Percentiles rank a stretch among this genome's conserved stretches.
Conservation (phyloP, 148 eudicot species). For the Fagopyrum homotropicum region DNA sequence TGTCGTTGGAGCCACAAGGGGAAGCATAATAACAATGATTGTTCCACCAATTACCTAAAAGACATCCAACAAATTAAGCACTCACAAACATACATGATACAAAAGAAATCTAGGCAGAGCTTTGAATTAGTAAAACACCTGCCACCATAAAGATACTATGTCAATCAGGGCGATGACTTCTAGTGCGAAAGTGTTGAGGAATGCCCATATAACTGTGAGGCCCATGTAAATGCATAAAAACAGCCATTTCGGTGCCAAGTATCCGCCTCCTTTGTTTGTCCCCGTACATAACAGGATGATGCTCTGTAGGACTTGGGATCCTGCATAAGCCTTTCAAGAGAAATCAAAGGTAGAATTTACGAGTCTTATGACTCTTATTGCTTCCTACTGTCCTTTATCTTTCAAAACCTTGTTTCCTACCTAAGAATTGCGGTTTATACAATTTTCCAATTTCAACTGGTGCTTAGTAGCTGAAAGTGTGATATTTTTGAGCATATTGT, state of each 20-base stretch:
- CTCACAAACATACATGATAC: neutral
- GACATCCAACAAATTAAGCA: neutral
- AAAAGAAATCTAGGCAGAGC: too few species aligned
- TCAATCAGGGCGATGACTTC: constrained; percentile 51
- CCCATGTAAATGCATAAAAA: constrained; percentile 59
- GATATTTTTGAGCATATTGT: neutral
- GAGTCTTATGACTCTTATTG: too few species aligned
- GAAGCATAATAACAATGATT: constrained; percentile 49
- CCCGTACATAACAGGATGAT: constrained; percentile 54
- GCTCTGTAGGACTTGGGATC: constrained; percentile 49
- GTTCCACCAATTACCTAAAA: constrained; percentile 48
- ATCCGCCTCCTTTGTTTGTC: constrained; percentile 55
- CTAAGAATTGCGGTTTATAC: too few species aligned
- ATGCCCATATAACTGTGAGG: constrained; percentile 50
- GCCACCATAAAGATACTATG: constrained; percentile 57
- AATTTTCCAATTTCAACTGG: too few species aligned
- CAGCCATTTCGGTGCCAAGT: constrained; percentile 56
- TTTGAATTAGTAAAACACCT: constrained; percentile 22
- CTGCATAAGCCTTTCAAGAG: constrained; percentile 46
- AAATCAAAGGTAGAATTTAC: too few species aligned
- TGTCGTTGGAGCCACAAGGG: constrained; percentile 49
- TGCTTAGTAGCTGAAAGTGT: too few species aligned
- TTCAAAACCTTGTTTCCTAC: neutral
- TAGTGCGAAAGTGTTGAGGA: constrained; percentile 56
- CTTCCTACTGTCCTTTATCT: too few species aligned